Evolutionary conservation across 108 stramenopile species (phyloP), one percentile per base, ranked within the genome.

Genomic region (Cyclostephanos invisitatus): DNA sequence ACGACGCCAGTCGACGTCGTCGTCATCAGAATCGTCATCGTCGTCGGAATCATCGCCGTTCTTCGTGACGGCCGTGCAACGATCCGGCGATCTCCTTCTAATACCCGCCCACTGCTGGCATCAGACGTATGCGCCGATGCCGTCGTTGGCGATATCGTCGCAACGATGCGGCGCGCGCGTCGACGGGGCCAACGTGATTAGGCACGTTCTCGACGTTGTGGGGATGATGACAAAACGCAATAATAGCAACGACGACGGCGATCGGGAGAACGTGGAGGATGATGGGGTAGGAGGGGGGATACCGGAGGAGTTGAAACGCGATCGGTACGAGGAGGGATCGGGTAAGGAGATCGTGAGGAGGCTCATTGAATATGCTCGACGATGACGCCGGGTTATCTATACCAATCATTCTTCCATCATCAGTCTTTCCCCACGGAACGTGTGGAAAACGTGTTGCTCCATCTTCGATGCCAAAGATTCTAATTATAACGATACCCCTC

Each of bases 61-160:
- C 40, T 59, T 71, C 40, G 32, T 65, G 22, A 75, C 83, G 12
- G 85, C 68, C 5, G 58, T 85, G 3, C 88, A 89, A 72, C 67
- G 81, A 63, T 46, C 81, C 18, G 88, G 88, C n/a, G 88, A 89
- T 68, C 38, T 89, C 36, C 37, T 89, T 6, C 17, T 89, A 0
- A 89, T 89, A 46, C 87, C 87, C 32, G 81, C 83, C 11, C 72
- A 84, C 53, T 89, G 85, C 70, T 86, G 81, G 78, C 88, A 89
- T 64, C 88, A 89, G 73, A 89, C 85, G 8, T 86, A 85, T 63
- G 83, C 80, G 0, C 73, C 77, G 9, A 77, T 82, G 24, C 84
- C 87, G 36, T 84, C 83, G 46, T 10, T 85, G 27, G 84, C 87
- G 11, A 64, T 88, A 11, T 80, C 87, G 15, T 88, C 87, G 14